phyloP scores from a whole-genome alignment of 73 alveolate species.

The Strombidium stylifer region DNA sequence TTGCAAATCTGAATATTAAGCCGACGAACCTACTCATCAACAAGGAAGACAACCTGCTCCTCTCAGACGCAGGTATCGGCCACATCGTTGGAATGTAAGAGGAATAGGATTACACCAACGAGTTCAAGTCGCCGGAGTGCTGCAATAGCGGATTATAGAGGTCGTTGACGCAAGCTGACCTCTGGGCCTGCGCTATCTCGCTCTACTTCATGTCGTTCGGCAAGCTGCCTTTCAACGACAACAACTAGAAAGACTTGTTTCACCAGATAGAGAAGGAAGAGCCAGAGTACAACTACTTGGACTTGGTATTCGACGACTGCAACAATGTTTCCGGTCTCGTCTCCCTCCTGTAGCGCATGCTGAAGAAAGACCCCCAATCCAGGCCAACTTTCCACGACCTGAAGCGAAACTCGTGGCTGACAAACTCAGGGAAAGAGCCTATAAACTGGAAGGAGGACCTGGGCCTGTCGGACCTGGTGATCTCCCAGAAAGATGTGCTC shows the following conservation, averaged over 20 bases:
- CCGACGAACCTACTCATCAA: slow-evolving; percentile 52
- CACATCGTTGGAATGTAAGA: slow-evolving; percentile 36
- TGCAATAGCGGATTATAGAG: slow-evolving; percentile 21
- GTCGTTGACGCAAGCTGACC: slow-evolving; percentile 40
- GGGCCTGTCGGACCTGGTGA: no score
- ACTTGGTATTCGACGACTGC: no score
- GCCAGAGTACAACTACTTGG: neutral
- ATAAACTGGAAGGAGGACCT: no score
- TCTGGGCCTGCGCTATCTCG: slow-evolving; percentile 64
- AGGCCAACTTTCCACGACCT: neutral
- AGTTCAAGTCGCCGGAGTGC: slow-evolving; percentile 30
- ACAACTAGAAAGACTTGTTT: slow-evolving; percentile 1
- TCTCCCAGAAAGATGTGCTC: no score
- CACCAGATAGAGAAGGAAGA: slow-evolving; percentile 13
- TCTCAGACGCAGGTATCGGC: slow-evolving; percentile 60
- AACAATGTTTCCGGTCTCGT: neutral
- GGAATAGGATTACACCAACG: slow-evolving; percentile 44
- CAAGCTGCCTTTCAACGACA: slow-evolving; percentile 47
- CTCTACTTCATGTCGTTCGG: slow-evolving; percentile 35
- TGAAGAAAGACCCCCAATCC: neutral
- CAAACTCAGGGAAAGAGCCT: no score
- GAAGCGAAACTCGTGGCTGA: no score
- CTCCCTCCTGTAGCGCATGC: neutral
- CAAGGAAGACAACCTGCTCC: slow-evolving; percentile 34
- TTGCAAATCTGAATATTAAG: slow-evolving; percentile 53